Evolutionary conservation across 148 eudicot genomes (phyloP).

Genomic region (Rhododendron molle): DNA sequence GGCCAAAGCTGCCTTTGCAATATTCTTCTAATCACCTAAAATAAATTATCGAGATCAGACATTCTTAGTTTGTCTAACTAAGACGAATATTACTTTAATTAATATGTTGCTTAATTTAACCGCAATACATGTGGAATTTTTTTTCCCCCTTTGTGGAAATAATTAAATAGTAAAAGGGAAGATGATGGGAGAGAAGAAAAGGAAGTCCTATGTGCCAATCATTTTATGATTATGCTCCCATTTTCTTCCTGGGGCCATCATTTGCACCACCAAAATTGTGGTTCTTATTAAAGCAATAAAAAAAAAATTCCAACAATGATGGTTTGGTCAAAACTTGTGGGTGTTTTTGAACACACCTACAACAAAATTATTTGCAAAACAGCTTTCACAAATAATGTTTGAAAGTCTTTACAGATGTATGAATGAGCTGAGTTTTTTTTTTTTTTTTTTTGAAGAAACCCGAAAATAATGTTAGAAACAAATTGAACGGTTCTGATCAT

Average conservation of each 20-base stretch:
- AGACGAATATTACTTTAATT: not conserved
- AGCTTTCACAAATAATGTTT: not conserved
- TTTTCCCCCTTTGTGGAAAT: not conserved
- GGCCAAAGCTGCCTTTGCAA: not conserved
- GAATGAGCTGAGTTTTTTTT: not conserved
- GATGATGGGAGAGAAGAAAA: constrained; percentile 9
- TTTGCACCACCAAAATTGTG: not conserved
- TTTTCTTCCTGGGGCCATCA: not conserved
- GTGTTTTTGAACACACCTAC: not conserved
- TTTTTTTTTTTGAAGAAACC: too few species aligned
- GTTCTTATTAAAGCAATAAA: not conserved
- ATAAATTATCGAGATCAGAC: not conserved
- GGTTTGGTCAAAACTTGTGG: not conserved
- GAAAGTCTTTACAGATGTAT: not conserved
- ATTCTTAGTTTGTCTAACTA: constrained; percentile 6
- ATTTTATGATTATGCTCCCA: not conserved
- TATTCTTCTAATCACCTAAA: not conserved
- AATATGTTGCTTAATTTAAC: not conserved
- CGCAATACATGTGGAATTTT: not conserved
- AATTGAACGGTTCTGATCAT: too few species aligned
- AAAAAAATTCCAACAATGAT: not conserved
- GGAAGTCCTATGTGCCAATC: not conserved
- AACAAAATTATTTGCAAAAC: not conserved
- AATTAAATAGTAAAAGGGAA: not conserved
- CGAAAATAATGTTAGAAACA: too few species aligned